Evolutionary conservation across 2,329 filamentous ascomycete species (phyloP).

Genomic region (Fusarium sororula): DNA sequence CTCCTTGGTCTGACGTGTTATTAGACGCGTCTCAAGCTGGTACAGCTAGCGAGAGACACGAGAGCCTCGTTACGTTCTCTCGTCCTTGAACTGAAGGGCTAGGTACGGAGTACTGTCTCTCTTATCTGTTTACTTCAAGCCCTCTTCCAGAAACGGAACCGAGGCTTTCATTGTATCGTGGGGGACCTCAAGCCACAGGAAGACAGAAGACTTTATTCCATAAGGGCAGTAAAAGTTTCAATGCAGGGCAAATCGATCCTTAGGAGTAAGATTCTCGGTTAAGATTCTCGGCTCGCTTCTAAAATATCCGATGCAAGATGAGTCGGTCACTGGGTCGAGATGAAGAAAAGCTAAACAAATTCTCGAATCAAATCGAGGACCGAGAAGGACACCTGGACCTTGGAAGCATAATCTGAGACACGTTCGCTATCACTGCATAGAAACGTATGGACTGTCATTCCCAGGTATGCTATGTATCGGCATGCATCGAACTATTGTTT

Average conservation of each 20-base stretch:
- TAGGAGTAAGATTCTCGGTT: conserved; percentile 9
- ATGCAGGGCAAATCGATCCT: background rate
- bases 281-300: conserved; percentile 22
- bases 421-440: conserved; percentile 5
- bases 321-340: conserved; percentile 2
- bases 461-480: conserved; percentile 4
- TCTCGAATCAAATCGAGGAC: conserved; percentile 13
- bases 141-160: background rate
- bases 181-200: background rate
- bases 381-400: conserved; percentile 3
- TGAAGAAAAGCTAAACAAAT: background rate
- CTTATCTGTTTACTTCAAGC: conserved; percentile 3
- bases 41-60: conserved; percentile 22
- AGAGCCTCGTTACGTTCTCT: conserved; percentile 9
- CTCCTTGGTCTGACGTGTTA: conserved; percentile 11
- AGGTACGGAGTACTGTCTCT: background rate
- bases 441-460: background rate
- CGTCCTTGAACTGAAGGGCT: background rate
- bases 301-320: conserved; percentile 30
- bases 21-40: conserved; percentile 25
- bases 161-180: background rate
- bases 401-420: conserved; percentile 23
- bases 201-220: background rate
- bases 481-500: conserved; percentile 31
- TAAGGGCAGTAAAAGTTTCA: background rate